Conservation (phyloP, 1,139 yeast species). For the Candida freyschussii region DNA sequence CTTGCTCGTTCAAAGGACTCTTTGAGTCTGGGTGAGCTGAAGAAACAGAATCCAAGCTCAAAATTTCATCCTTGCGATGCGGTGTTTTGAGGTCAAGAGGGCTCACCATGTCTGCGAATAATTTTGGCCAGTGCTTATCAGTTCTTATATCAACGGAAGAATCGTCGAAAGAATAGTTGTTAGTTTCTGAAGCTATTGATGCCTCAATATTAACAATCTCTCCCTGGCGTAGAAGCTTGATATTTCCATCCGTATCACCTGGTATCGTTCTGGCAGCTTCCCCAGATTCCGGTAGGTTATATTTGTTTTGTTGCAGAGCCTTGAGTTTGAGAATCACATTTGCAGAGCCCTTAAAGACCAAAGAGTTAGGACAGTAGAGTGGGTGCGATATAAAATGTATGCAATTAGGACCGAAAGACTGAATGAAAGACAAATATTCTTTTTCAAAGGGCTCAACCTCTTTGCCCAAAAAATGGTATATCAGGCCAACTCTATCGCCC, state of each 20-base stretch:
- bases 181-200: constrained; percentile 10
- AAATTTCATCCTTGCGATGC: constrained; percentile 12
- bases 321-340: constrained; percentile 55
- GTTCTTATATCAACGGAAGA: constrained; percentile 8
- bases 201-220: constrained; percentile 19
- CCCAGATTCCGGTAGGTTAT: constrained; percentile 42
- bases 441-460: constrained; percentile 45
- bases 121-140: constrained; percentile 32
- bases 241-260: constrained; percentile 21
- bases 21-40: constrained; percentile 2
- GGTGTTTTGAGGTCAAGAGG: constrained; percentile 26
- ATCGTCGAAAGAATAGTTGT: constrained; percentile 12
- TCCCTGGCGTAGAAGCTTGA: constrained; percentile 20
- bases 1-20: constrained; percentile 36
- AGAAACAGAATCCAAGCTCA: constrained; percentile 14
- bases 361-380: constrained; percentile 52
- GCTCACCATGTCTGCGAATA: constrained; percentile 40
- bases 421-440: constrained; percentile 42
- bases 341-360: constrained; percentile 55
- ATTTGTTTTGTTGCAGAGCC: constrained; percentile 33
- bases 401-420: constrained; percentile 45
- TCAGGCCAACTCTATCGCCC: constrained; percentile 30
- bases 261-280: constrained; percentile 12
- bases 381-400: constrained; percentile 70
- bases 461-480: constrained; percentile 74